Percentiles rank a stretch among this genome's conserved stretches.
Conservation (phyloP, 2,329 filamentous ascomycete species). For the Colletotrichum spinosum region DNA sequence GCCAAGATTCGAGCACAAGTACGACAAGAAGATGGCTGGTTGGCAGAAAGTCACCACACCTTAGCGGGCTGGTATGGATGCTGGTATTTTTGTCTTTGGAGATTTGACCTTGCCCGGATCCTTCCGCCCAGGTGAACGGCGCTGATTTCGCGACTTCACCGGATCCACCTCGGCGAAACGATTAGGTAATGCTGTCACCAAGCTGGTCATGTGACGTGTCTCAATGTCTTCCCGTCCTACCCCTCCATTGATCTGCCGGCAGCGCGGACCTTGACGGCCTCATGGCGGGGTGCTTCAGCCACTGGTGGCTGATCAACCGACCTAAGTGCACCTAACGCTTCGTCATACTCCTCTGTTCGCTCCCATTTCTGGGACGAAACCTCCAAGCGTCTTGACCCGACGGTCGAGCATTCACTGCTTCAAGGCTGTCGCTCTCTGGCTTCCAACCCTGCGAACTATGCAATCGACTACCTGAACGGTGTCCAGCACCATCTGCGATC, state of each 20-base stretch:
- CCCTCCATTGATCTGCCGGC: slow-evolving; percentile 20
- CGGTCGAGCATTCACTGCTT: slow-evolving; percentile 14
- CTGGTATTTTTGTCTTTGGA: no score
- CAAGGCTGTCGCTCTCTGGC: slow-evolving; percentile 32
- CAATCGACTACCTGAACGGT: slow-evolving; percentile 26
- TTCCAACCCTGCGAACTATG: slow-evolving; percentile 16
- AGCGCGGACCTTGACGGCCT: slow-evolving; percentile 27
- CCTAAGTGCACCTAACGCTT: slow-evolving; percentile 19
- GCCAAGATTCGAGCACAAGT: background rate
- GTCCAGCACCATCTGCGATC: slow-evolving; percentile 20
- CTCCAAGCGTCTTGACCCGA: slow-evolving; percentile 27
- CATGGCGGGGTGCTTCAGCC: slow-evolving; percentile 36
- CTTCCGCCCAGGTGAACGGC: no score
- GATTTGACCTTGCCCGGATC: no score
- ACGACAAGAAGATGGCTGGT: background rate
- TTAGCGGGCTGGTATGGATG: no score
- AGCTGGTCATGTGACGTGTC: background rate
- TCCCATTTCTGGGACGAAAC: slow-evolving; percentile 28
- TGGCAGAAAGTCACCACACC: no score
- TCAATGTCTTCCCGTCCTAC: slow-evolving; percentile 34
- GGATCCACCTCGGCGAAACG: background rate
- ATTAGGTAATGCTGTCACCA: background rate
- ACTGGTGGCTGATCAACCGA: slow-evolving; percentile 24
- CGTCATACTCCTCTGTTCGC: slow-evolving; percentile 25
- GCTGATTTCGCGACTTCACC: slow-evolving; percentile 1